A percentile compares a stretch with the other conserved stretches of the same genome.
Evolutionary conservation across 345 rosid genomes (phyloP).

Genomic region (Populus simonii): DNA sequence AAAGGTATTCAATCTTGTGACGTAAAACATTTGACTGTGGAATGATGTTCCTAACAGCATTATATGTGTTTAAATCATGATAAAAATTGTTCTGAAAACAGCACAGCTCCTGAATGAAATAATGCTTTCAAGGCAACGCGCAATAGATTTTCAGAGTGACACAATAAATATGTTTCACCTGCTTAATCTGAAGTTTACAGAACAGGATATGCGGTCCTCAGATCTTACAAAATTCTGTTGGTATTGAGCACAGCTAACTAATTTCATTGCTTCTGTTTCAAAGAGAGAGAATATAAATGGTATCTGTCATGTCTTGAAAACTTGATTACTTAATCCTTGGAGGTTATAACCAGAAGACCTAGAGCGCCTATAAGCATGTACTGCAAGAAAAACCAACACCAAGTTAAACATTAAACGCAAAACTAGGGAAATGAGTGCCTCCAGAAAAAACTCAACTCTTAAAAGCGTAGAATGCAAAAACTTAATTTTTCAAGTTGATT

Average conservation of each 20-base stretch:
- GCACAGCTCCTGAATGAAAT: background rate
- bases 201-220: background rate
- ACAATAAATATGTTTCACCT: background rate
- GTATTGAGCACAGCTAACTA: background rate
- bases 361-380: slow-evolving; percentile 52
- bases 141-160: background rate
- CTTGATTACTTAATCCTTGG: slow-evolving; percentile 43
- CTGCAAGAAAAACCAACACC: slow-evolving; percentile 36
- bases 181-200: background rate
- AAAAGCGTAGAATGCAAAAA: background rate
- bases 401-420: background rate
- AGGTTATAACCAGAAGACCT: slow-evolving; percentile 60
- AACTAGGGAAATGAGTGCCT: too few relatives aligned
- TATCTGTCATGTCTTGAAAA: background rate
- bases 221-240: background rate
- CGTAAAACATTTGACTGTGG: background rate
- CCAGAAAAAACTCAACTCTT: too few relatives aligned
- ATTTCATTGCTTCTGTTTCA: background rate
- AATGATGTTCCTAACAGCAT: background rate
- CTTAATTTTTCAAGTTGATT: background rate
- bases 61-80: background rate
- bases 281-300: background rate
- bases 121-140: background rate
- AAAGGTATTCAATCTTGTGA: background rate
- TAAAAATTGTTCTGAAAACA: background rate